Conservation (phyloP, 768 basidiomycete species). For the Neoboletus brunneissimus region DNA sequence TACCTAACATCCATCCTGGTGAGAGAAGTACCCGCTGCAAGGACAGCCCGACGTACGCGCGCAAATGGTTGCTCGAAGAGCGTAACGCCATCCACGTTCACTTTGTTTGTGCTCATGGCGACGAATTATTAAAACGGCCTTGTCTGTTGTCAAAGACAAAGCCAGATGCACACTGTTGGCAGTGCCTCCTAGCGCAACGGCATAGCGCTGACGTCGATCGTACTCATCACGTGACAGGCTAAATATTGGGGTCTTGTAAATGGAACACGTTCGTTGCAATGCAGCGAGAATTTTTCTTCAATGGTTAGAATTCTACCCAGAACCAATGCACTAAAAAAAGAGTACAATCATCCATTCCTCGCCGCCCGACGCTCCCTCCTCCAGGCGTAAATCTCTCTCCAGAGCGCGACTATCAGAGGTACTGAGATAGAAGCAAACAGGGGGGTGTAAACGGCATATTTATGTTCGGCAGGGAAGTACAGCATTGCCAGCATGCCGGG, state of each 20-base stretch:
- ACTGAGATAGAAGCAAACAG: constrained; percentile 89
- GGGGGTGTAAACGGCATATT: constrained; percentile 94
- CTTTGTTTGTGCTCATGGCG: constrained; percentile 41
- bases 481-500: constrained; percentile 94
- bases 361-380: constrained; percentile 24
- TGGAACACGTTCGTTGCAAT: constrained; percentile 17
- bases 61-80: constrained; percentile 85
- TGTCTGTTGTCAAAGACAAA: constrained; percentile 8
- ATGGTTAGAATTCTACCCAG: constrained; percentile 8
- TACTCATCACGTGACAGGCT: constrained; percentile 25
- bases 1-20: constrained; percentile 49
- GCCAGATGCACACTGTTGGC: neutral
- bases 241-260: neutral
- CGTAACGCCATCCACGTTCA: constrained; percentile 70
- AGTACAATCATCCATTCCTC: constrained; percentile 13
- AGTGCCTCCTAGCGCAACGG: neutral
- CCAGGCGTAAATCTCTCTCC: constrained; percentile 74
- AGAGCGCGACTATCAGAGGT: constrained; percentile 70
- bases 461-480: constrained; percentile 98
- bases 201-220: constrained; percentile 17
- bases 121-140: constrained; percentile 2
- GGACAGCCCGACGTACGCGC: constrained; percentile 44
- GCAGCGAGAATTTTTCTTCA: constrained; percentile 12
- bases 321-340: neutral
- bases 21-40: constrained; percentile 1